Base-by-base conservation (phyloP, 352 stramenopile genomes). In the Aphanomyces euteiches region DNA sequence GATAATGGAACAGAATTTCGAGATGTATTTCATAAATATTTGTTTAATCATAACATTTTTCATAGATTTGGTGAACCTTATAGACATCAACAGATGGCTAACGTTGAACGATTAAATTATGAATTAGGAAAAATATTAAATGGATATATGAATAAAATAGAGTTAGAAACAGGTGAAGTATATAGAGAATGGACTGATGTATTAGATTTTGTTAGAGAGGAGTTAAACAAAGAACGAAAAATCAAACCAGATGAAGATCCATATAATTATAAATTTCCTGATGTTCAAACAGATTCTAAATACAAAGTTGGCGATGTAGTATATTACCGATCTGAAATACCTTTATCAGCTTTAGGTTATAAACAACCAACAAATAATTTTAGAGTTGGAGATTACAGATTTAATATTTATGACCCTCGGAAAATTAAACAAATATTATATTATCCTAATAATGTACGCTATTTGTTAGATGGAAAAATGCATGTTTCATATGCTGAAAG, bases 161-260 rank as follows among this genome's bases (percentile, higher is more conserved):
- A 69, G n/a, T 28, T 48, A 15, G 5, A 69, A 69, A 69, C 43
- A 5, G 21, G 21, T 34, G 60, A 69, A 63, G 10, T 8, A 34
- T 38, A 15, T 69, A 13, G 10, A 6, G 21, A 64, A 38, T 69
- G 63, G 63, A 69, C 45, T 53, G 45, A 53, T 19, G n/a, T 53
- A n/a, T 2, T 53, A n/a, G 13, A 15, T 53, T 53, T 53, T n/a
- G 13, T 53, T 53, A 67, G 65, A 71, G 61, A 19, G 1, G 48
- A 71, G 15, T 40, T 71, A 12, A 71, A 71, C 65, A 64, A 69
- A 69, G 13, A 63, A 28, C n/a, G 63, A 66, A 64, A 69, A 65
- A 69, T 68, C 43, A 28, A 28, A 65, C 12, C 38, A 53, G 1
- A 36, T 60, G 36, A 68, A 40, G 60, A 68, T 19, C 15, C 38